Conservation (phyloP, 805 yeast species). For the Komagataella ulmi region DNA sequence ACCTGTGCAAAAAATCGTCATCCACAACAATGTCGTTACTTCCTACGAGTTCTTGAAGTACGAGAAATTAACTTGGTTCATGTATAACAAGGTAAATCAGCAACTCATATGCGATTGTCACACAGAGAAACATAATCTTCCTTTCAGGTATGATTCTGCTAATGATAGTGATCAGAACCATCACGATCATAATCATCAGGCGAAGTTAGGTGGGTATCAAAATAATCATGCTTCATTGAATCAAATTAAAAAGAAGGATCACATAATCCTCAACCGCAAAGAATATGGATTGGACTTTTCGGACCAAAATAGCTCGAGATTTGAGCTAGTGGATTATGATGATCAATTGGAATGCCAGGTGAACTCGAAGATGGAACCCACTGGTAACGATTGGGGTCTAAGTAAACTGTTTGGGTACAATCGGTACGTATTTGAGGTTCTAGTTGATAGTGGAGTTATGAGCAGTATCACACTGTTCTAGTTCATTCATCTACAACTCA, state of each 20-base stretch:
- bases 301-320: constrained; percentile 4
- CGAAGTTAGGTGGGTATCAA: background rate
- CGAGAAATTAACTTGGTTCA: constrained; percentile 33
- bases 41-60: constrained; percentile 40
- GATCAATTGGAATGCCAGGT: constrained; percentile 6
- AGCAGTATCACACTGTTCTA: constrained; percentile 15
- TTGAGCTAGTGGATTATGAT: constrained; percentile 16
- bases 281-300: constrained; percentile 17
- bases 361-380: constrained; percentile 6
- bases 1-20: constrained; percentile 27
- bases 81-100: constrained; percentile 6
- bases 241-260: constrained; percentile 7
- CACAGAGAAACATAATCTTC: background rate
- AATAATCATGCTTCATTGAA: background rate
- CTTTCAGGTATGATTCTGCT: background rate
- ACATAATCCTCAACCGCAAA: constrained; percentile 17
- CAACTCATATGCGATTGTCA: background rate
- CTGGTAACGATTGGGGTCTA: constrained; percentile 19
- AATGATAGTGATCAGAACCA: background rate
- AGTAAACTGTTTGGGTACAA: constrained; percentile 15
- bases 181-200: background rate
- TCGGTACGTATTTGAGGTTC: constrained; percentile 16
- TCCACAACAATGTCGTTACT: constrained; percentile 41
- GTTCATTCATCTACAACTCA: background rate
- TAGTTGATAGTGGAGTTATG: constrained; percentile 14